These are phyloP conservation scores for Capronia epimyces DNA, from an alignment of 2,329 filamentous ascomycete species.

Conservation along the genomic window DNA sequence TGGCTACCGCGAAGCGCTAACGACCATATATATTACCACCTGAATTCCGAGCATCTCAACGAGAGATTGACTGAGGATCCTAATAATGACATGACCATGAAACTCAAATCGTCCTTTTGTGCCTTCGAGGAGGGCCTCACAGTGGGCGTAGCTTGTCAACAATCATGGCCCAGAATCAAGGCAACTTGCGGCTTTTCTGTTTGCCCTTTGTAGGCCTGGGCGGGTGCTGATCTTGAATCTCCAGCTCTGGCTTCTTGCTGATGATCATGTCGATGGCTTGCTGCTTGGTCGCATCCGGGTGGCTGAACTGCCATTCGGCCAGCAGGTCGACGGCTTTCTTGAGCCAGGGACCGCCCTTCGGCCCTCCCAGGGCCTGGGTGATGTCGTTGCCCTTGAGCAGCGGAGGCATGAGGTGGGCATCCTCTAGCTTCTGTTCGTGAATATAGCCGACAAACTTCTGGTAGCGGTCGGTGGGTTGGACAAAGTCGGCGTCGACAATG, in stretches of 20 bases:
- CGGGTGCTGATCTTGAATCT: neutral
- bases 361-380: slow-evolving; percentile 57
- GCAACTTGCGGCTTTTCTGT: neutral
- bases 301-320: slow-evolving; percentile 80
- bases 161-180: neutral
- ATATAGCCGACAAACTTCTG: slow-evolving; percentile 50
- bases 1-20: neutral
- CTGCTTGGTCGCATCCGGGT: slow-evolving; percentile 42
- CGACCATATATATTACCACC: neutral
- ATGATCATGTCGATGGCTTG: slow-evolving; percentile 46
- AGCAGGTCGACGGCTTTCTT: slow-evolving; percentile 70
- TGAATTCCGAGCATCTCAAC: neutral
- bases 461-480: slow-evolving; percentile 38
- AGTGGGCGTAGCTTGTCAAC: too few relatives aligned
- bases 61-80: neutral
- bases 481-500: slow-evolving; percentile 15
- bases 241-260: slow-evolving; percentile 46
- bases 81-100: neutral
- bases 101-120: neutral
- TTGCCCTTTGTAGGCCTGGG: neutral
- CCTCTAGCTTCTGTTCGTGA: slow-evolving; percentile 46
- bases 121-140: too few relatives aligned
- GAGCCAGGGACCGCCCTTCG: slow-evolving; percentile 81
- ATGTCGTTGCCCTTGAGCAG: slow-evolving; percentile 72
- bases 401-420: slow-evolving; percentile 47